Conservation (phyloP, 2,329 filamentous ascomycete species). For the Ophiobolus disseminans region DNA sequence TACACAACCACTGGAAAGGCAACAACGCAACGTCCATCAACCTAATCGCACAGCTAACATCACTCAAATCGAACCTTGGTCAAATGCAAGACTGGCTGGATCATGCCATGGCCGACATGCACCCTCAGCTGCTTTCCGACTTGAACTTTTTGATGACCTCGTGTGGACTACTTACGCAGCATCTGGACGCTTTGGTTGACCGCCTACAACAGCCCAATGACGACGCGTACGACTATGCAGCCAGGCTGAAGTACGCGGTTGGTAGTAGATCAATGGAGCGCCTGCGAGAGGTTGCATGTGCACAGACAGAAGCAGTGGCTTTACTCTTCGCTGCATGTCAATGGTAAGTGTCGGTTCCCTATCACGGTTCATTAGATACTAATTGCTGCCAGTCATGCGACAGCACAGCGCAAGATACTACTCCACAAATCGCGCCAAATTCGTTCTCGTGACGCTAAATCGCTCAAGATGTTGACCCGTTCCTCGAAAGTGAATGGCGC, state of each 20-base stretch:
- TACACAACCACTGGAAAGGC: conserved; percentile 45
- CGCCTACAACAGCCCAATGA: conserved; percentile 40
- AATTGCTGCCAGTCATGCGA: conserved; percentile 38
- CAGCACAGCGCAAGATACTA: conserved; percentile 47
- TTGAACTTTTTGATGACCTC: conserved; percentile 43
- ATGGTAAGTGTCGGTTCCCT: conserved; percentile 24
- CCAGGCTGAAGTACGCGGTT: conserved; percentile 41
- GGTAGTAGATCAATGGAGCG: conserved; percentile 42
- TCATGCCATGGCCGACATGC: conserved; percentile 42
- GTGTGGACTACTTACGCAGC: conserved; percentile 38
- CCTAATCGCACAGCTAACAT: conserved; percentile 45
- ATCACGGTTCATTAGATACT: conserved; percentile 10
- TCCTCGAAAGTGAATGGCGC: conserved; percentile 39
- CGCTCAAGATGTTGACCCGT: conserved; percentile 35
- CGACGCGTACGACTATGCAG: conserved; percentile 41
- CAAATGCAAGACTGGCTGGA: conserved; percentile 47
- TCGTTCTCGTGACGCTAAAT: conserved; percentile 39
- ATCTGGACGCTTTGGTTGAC: conserved; percentile 34
- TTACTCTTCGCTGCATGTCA: conserved; percentile 41
- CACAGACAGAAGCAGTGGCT: conserved; percentile 44
- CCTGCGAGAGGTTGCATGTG: conserved; percentile 39
- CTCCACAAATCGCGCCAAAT: conserved; percentile 47
- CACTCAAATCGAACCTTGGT: conserved; percentile 42
- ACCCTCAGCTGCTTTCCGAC: conserved; percentile 45
- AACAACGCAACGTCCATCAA: conserved; percentile 42